These are phyloP conservation scores for Drosera capensis DNA, from an alignment of 148 eudicot species.

Conservation along the genomic window DNA sequence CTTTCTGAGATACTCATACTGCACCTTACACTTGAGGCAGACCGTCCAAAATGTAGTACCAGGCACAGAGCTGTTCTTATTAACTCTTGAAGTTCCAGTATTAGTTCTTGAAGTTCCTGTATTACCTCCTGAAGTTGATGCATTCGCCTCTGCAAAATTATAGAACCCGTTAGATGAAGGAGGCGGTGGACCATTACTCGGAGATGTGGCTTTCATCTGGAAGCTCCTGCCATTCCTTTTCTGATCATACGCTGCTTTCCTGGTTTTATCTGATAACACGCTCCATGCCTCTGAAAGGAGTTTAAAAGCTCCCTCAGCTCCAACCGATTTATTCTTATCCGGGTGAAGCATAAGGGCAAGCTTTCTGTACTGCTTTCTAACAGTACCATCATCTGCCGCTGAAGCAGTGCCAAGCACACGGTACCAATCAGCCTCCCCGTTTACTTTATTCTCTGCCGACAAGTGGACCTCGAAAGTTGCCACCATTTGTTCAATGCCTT, in stretches of 20 bases:
- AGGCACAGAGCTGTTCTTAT: constrained; percentile 20
- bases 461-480: constrained; percentile 53
- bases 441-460: constrained; percentile 36
- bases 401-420: constrained; percentile 58
- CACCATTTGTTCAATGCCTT: constrained; percentile 65
- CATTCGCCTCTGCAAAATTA: constrained; percentile 35
- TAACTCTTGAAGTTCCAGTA: too few species aligned
- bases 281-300: constrained; percentile 78
- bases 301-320: constrained; percentile 89
- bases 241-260: constrained; percentile 51
- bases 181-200: constrained; percentile 16
- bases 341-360: constrained; percentile 88
- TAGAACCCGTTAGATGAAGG: constrained; percentile 42
- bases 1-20: constrained; percentile 62
- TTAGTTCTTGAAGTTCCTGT: too few species aligned
- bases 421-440: constrained; percentile 62
- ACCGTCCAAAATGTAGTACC: constrained; percentile 64
- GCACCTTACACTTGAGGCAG: constrained; percentile 71
- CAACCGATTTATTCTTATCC: constrained; percentile 70
- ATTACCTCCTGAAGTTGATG: constrained; percentile 24
- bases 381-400: constrained; percentile 39
- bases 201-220: constrained; percentile 17
- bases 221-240: constrained; percentile 16
- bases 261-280: constrained; percentile 47
- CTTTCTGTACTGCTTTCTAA: constrained; percentile 66